phyloP scores from a whole-genome alignment of 177 flowering plant species.

The Vitis hybrid region DNA sequence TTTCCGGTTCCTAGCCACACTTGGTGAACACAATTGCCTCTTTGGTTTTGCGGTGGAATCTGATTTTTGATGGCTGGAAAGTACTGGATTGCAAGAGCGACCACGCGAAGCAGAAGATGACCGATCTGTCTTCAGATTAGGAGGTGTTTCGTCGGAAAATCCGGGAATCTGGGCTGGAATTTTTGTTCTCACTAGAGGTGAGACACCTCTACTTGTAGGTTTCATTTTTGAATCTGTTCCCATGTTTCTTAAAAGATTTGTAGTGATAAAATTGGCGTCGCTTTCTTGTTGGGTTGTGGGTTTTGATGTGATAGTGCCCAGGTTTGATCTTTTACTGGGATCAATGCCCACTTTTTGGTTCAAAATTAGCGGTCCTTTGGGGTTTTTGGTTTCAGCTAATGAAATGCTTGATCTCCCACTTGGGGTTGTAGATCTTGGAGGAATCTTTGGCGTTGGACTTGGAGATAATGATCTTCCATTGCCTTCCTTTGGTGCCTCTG shows the following conservation, averaged over 20 bases:
- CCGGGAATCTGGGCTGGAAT: conserved; percentile 34
- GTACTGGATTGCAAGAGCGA: conserved; percentile 8
- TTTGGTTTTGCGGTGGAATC: conserved; percentile 17
- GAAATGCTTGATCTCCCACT: conserved; percentile 16
- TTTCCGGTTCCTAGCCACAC: conserved; percentile 43
- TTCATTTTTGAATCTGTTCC: conserved; percentile 18
- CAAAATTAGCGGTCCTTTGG: conserved; percentile 4
- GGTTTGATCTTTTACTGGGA: conserved; percentile 8
- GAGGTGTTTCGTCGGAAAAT: conserved; percentile 38
- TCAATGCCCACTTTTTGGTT: conserved; percentile 11
- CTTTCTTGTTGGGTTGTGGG: conserved; percentile 12
- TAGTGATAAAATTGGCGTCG: conserved; percentile 5
- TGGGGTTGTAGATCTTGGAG: conserved; percentile 30
- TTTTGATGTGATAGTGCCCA: conserved; percentile 2
- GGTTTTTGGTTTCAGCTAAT: conserved; percentile 16
- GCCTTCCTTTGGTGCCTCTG: conserved; percentile 22
- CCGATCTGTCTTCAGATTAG: conserved; percentile 41
- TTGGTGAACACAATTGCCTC: conserved; percentile 56
- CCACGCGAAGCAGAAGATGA: conserved; percentile 35
- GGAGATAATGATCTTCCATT: conserved; percentile 15
- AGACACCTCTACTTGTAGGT: conserved; percentile 38
- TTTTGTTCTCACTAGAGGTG: conserved; percentile 38
- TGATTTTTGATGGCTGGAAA: neutral
- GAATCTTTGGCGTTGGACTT: conserved; percentile 22
- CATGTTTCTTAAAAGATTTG: conserved; percentile 19